Evolutionary conservation across 75 land plant genomes (phyloP).

Genomic region (Cunninghamia lanceolata): DNA sequence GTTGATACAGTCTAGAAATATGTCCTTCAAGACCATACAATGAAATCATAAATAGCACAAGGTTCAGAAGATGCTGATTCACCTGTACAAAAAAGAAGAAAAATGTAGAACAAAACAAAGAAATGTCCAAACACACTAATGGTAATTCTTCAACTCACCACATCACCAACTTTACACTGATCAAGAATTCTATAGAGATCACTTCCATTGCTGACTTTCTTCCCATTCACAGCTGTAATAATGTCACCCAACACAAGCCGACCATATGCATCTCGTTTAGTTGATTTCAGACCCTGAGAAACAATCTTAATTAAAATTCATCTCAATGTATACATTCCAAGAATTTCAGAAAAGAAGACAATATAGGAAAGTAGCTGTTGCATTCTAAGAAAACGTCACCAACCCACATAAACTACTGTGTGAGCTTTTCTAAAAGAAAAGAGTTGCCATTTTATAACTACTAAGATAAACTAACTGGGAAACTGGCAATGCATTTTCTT

Average conservation of each 20-base stretch:
- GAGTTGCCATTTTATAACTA: neutral
- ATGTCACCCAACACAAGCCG: slow-evolving; percentile 92
- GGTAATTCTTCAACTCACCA: slow-evolving; percentile 37
- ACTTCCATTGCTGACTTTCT: slow-evolving; percentile 86
- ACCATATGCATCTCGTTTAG: slow-evolving; percentile 92
- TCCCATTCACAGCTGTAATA: slow-evolving; percentile 93
- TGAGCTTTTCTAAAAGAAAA: neutral
- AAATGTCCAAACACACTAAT: neutral
- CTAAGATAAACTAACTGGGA: neutral
- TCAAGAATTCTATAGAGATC: slow-evolving; percentile 97
- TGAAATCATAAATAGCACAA: neutral
- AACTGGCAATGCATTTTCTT: neutral
- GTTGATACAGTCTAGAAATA: neutral
- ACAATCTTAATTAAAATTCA: neutral
- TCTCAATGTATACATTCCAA: neutral
- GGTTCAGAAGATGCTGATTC: neutral
- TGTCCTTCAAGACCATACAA: neutral
- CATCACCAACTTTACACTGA: slow-evolving; percentile 97
- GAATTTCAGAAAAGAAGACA: neutral
- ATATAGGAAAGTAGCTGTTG: neutral
- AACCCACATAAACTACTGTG: neutral
- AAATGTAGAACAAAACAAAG: neutral
- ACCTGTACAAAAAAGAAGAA: neutral
- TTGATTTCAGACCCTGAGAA: slow-evolving; percentile 81
- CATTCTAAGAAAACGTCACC: neutral